Conservation (phyloP, 805 yeast genomes). For the Blastobotrys robertii region DNA sequence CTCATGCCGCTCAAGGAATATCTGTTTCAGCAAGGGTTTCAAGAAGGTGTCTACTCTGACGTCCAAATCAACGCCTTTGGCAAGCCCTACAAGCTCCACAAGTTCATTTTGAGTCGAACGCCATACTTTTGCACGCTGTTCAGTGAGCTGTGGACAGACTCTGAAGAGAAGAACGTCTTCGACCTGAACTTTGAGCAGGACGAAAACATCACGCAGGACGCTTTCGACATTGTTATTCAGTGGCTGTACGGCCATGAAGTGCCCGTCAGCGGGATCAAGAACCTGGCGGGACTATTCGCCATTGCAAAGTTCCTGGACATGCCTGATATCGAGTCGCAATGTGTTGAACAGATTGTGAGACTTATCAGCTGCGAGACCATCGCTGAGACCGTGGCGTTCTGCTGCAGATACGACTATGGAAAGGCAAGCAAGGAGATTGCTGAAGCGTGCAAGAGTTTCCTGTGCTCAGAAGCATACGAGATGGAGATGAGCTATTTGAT, state of each 20-base stretch:
- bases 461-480: slow-evolving; percentile 43
- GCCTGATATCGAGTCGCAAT: slow-evolving; percentile 34
- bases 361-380: slow-evolving; percentile 31
- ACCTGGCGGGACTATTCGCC: slow-evolving; percentile 35
- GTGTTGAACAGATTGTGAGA: slow-evolving; percentile 33
- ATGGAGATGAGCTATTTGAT: slow-evolving; percentile 38
- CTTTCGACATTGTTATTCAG: slow-evolving; percentile 41
- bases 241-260: slow-evolving; percentile 38
- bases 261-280: slow-evolving; percentile 25
- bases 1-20: slow-evolving; percentile 4
- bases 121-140: slow-evolving; percentile 40
- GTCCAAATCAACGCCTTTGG: slow-evolving; percentile 32
- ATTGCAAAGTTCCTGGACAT: slow-evolving; percentile 40
- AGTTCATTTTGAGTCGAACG: slow-evolving; percentile 36
- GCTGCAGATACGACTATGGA: slow-evolving; percentile 37
- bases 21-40: slow-evolving; percentile 6
- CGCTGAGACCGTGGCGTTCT: slow-evolving; percentile 33
- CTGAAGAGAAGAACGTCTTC: slow-evolving; percentile 6
- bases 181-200: slow-evolving; percentile 29
- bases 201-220: slow-evolving; percentile 32
- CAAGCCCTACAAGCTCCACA: slow-evolving; percentile 36
- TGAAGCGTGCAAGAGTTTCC: slow-evolving; percentile 37
- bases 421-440: slow-evolving; percentile 36
- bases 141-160: slow-evolving; percentile 33
- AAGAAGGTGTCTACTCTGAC: slow-evolving; percentile 9